Conservation (phyloP, 139 green algal species). For the Chlamydomonas incerta region DNA sequence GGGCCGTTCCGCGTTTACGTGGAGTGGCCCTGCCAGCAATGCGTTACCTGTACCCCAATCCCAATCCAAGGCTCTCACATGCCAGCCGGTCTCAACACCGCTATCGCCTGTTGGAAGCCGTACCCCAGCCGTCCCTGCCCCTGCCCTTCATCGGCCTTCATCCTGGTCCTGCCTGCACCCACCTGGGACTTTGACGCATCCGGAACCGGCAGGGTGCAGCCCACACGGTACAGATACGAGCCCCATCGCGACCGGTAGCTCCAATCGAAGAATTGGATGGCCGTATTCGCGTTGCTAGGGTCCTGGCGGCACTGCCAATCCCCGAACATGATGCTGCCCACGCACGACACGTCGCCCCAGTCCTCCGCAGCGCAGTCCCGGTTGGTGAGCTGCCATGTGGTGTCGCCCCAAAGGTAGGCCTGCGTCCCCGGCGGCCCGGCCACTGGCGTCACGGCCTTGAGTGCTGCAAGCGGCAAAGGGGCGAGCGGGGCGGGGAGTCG, state of each 20-base stretch:
- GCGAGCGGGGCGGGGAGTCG: not conserved
- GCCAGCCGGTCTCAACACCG: not conserved
- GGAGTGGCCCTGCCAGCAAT: too few relatives aligned
- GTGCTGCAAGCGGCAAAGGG: not conserved
- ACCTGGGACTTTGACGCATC: not conserved
- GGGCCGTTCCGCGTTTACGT: not conserved
- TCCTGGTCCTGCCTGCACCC: not conserved
- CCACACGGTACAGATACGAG: not conserved
- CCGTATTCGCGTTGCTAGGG: not conserved
- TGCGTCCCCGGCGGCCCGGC: constrained; percentile 21
- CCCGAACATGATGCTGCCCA: constrained; percentile 20
- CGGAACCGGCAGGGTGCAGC: constrained; percentile 2
- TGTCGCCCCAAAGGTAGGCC: not conserved
- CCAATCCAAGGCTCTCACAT: not conserved
- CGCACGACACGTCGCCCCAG: constrained; percentile 19
- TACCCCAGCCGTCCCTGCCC: not conserved
- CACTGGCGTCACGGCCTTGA: not conserved
- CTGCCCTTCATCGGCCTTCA: too few relatives aligned
- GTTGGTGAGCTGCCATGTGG: constrained; percentile 1
- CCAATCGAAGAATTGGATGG: not conserved
- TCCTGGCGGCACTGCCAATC: constrained; percentile 37
- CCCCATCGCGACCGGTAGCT: not conserved
- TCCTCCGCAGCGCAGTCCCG: not conserved
- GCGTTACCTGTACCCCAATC: too few relatives aligned
- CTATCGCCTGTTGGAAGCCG: not conserved